Percentiles rank a stretch among this genome's conserved stretches.
These are phyloP conservation scores for Ehretia macrophylla DNA, from an alignment of 257 asterid species.

Conservation along the genomic window DNA sequence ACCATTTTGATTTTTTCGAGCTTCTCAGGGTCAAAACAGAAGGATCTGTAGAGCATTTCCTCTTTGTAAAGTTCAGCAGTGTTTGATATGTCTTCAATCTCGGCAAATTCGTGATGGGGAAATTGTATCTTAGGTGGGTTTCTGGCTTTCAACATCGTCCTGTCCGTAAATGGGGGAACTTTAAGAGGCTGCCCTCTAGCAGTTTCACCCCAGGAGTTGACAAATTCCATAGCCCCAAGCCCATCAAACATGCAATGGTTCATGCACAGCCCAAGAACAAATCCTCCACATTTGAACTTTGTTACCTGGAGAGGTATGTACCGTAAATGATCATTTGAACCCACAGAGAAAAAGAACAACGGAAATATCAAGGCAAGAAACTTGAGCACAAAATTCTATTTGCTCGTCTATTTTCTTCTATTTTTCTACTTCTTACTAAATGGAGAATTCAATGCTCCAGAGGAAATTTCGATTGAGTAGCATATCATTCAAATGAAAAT, in stretches of 20 bases:
- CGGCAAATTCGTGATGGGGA: conserved; percentile 70
- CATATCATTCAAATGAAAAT: no score
- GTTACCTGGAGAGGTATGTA: conserved; percentile 44
- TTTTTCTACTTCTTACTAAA: no score
- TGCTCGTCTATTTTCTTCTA: no score
- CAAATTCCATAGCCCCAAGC: conserved; percentile 86
- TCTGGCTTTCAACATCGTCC: conserved; percentile 63
- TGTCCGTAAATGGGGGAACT: conserved; percentile 68
- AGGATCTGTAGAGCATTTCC: conserved; percentile 61
- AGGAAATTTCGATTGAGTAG: no score
- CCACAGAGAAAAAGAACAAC: not conserved
- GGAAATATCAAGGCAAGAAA: not conserved
- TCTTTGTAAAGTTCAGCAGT: conserved; percentile 50
- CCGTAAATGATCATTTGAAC: no score
- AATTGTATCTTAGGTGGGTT: conserved; percentile 60
- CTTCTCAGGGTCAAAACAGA: conserved; percentile 66
- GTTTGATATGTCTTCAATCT: conserved; percentile 64
- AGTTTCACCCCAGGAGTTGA: conserved; percentile 74
- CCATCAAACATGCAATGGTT: conserved; percentile 95
- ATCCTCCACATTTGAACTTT: conserved; percentile 88
- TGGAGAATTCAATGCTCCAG: no score
- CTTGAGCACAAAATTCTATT: no score
- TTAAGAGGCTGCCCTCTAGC: conserved; percentile 57
- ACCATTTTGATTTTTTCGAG: conserved; percentile 44
- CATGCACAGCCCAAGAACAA: conserved; percentile 79